Base-by-base conservation (phyloP, 306 rosid species). In the Pachyrhizus erosus region DNA sequence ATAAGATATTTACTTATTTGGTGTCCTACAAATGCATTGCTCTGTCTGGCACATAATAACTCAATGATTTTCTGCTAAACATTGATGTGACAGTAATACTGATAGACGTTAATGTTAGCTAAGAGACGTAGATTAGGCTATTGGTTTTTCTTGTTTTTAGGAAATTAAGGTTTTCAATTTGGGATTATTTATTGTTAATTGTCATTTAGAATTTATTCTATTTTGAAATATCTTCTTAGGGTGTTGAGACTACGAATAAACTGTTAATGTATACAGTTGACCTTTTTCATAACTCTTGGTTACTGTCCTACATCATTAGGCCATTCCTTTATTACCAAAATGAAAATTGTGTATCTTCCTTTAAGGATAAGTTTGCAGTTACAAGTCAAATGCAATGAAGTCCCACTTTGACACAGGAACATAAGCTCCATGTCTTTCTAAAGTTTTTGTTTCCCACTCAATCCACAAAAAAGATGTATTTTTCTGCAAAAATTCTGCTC, bases 361-460 rank as follows among this genome's bases (percentile, higher is more conserved):
- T 6, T 5, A 61, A 27, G 40, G 68, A 61, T 27, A 61, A 61
- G 27, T 61, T 24, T 5, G 68, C 68, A 27, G 37, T 5, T 5
- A 61, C 68, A 58, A 11, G 66, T 23, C 68, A 57, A 57, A 57
- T 57, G 15, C 61, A 21, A 33, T 21, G 64, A 1, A 33, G 23
- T 23, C 64, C 31, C 31, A 21, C 7, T 20, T 55, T 55, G 29
- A 55, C 62, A 55, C 8, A 55, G 62, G 62, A 55, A 55, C 29
- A 55, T 7, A 57, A 57, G 64, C 31, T 17, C 11, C n/a, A 1
- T 64, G 61, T 76, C 81, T 66, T 45, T 67, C 84, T 48, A 20
- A 62, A 61, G 33, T 71, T 71, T 71, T 15, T 55, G 33, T 29
- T 73, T 79, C 52, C 58, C 31, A 73, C 48, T 43, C 73, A 65